Base-by-base conservation (phyloP, 2,329 filamentous ascomycete species). In the Aspergillus sp. region DNA sequence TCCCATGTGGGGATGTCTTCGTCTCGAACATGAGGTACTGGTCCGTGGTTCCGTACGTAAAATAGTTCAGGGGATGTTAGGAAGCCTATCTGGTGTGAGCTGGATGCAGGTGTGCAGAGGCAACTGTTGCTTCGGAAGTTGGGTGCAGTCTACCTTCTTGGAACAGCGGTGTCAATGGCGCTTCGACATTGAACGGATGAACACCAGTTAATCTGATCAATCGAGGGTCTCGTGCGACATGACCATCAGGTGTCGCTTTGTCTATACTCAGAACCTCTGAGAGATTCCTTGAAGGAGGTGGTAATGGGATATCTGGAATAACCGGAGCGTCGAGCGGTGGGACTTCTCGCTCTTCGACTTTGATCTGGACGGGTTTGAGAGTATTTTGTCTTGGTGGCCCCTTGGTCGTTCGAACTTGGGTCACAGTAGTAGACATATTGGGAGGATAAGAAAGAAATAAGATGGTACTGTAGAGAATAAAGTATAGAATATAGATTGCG, bases 131-230 rank as follows among this genome's bases (percentile, higher is more conserved):
- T 15, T n/a, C 13, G 24, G 5, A 7, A 24, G 20, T 17, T 47
- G n/a, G 15, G 13, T 42, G 26, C 20, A 38, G 3, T 41, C 56
- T 65, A 74, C 71, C 76, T 68, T 86, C 80, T 57, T 93, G 83
- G 73, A 87, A 96, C 1, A 96, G 79, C 15, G 86, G 85, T 54
- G 85, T 90, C 8, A 97, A 76, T 0, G 93, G 92, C 9, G 93
- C 84, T 74, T 97, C 93, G 48, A 90, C 88, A 66, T 97, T 97
- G 79, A 96, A 96, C 1, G 93, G 93, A 73, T 96, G 93, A 5
- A 90, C 83, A 22, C 93, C 93, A 11, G 93, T 97, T 13, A 97
- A 79, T 50, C 93, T 84, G 62, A 97, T 95, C 15, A 97, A 80
- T 41, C 92, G 83, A 1, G 89, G 81, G 74, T 96, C 92, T 71